These are phyloP conservation scores for Serendipita sp. DNA, from an alignment of 1,284 basidiomycete genomes.

Conservation along the genomic window DNA sequence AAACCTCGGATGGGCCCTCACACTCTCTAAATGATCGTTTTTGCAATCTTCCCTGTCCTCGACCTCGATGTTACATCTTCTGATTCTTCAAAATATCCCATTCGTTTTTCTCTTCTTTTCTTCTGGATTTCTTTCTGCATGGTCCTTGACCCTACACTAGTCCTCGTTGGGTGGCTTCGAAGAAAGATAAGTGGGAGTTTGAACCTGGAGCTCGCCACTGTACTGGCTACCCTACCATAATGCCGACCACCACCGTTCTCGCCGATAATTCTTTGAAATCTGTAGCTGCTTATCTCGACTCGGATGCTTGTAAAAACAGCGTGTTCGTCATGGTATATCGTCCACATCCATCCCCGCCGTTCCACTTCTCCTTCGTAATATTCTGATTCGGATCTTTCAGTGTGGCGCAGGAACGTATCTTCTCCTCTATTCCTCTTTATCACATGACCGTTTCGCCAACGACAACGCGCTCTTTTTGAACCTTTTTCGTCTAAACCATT, in stretches of 20 bases:
- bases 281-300: conserved; percentile 53
- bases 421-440: background rate
- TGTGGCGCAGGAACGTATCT: conserved; percentile 18
- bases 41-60: no score
- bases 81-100: no score
- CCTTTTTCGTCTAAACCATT: background rate
- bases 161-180: no score
- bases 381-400: conserved; percentile 9
- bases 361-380: background rate
- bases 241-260: background rate
- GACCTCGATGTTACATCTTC: no score
- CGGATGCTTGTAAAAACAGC: conserved; percentile 41
- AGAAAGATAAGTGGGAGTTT: background rate
- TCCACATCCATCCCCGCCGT: background rate
- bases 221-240: background rate
- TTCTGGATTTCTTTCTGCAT: no score
- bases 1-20: no score
- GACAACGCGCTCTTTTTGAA: background rate
- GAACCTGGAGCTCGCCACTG: background rate
- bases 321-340: conserved; percentile 56
- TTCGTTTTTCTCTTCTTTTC: no score
- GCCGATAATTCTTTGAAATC: conserved; percentile 10
- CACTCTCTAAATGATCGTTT: no score
- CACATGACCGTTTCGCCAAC: background rate
- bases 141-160: no score